Conservation (phyloP, 2,329 filamentous ascomycete species). For the Sclerotinia spermophila region DNA sequence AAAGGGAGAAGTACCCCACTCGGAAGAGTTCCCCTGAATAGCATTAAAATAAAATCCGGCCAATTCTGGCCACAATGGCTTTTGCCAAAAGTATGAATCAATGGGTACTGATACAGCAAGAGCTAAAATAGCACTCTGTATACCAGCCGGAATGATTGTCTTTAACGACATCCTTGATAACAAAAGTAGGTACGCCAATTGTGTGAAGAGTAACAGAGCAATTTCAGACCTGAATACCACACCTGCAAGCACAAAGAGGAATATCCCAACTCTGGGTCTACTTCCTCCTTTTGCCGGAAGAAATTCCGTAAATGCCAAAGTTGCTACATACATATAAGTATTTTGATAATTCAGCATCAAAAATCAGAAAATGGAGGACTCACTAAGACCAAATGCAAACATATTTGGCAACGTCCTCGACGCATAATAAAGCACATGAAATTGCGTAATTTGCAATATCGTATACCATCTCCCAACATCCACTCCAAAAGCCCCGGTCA, state of each 20-base stretch:
- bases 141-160: slow-evolving; percentile 63
- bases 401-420: slow-evolving; percentile 92
- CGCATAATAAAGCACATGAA: slow-evolving; percentile 90
- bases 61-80: slow-evolving; percentile 83
- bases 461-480: slow-evolving; percentile 74
- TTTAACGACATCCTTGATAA: slow-evolving; percentile 49
- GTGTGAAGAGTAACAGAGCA: slow-evolving; percentile 70
- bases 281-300: slow-evolving; percentile 44
- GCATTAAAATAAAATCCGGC: slow-evolving; percentile 90
- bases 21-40: slow-evolving; percentile 72
- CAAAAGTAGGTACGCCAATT: slow-evolving; percentile 61
- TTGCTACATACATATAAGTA: slow-evolving; percentile 48
- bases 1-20: slow-evolving; percentile 86
- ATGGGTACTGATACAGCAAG: slow-evolving; percentile 68
- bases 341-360: not conserved
- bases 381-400: slow-evolving; percentile 87
- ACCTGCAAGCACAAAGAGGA: slow-evolving; percentile 73
- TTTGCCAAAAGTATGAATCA: slow-evolving; percentile 94
- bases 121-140: slow-evolving; percentile 61
- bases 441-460: slow-evolving; percentile 75
- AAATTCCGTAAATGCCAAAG: slow-evolving; percentile 51
- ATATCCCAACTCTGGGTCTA: slow-evolving; percentile 50
- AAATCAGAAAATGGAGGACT: slow-evolving; percentile 37
- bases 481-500: slow-evolving; percentile 65
- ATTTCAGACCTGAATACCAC: slow-evolving; percentile 88